Evolutionary conservation across 2,329 filamentous ascomycete species (phyloP), one percentile per base, ranked within the genome.

Genomic region (Seiridium cupressi): DNA sequence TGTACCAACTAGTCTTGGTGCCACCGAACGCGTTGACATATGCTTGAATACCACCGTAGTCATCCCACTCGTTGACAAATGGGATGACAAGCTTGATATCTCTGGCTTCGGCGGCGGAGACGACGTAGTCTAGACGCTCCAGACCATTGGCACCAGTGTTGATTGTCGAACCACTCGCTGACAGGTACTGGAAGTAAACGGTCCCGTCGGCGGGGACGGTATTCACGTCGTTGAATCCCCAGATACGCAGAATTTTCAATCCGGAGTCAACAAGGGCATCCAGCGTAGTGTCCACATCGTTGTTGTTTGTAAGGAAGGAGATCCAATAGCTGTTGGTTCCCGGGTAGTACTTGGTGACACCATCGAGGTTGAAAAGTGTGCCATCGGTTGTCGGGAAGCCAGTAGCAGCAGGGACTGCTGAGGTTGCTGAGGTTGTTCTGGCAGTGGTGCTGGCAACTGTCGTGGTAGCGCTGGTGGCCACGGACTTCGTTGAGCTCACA

Each of bases 41-140:
- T 8, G 84, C 84, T 11, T 77, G 76, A 69, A 89, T 89, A 38
- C 88, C 87, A 18, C 87, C 88, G 38, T 88, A 89, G 67, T 90
- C 88, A 51, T 77, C 77, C 87, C 87, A 91, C 74, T 90, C 85
- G 74, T 90, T 90, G 59, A 89, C 84, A 48, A 89, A 85, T 65
- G 85, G 83, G 68, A 88, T 82, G 62, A 90, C 87, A 4, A 89
- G 75, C 70, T 88, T 87, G 65, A 90, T 77, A 3, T 82, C 83
- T 58, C 83, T 77, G 58, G 77, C 76, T 70, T 88, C 85, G 4
- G 87, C 87, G 0, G 82, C 76, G 44, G 78, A 70, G 57, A 90
- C 86, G 1, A 89, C 85, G 57, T 84, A 84, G 68, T 90, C 88
- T 2, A 90, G 81, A 11, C 86, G 81, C 70, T 88, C 80, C 7